These are phyloP conservation scores for Psilocybe azurescens DNA, from an alignment of 768 basidiomycete species.

Conservation along the genomic window DNA sequence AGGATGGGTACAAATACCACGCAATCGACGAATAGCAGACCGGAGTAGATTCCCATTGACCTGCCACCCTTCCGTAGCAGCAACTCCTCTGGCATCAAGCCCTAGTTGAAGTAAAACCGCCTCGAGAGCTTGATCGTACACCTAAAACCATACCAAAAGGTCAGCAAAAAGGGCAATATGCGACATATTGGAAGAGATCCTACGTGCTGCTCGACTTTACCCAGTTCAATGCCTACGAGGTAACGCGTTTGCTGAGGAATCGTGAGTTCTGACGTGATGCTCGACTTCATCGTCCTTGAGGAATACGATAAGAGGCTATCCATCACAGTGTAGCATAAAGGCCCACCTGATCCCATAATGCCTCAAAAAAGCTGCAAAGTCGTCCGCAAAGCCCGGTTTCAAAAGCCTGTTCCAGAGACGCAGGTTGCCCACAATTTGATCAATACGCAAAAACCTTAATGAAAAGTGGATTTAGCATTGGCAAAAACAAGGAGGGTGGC, in stretches of 20 bases:
- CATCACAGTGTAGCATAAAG: neutral
- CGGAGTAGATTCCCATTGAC: conserved; percentile 67
- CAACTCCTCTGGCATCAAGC: conserved; percentile 76
- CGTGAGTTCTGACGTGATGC: conserved; percentile 75
- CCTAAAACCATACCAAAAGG: conserved; percentile 43
- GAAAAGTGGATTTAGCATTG: neutral
- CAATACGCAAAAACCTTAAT: conserved; percentile 76
- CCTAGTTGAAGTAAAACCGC: conserved; percentile 63
- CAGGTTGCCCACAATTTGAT: conserved; percentile 54
- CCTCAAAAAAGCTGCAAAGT: conserved; percentile 72
- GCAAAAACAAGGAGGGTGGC: neutral
- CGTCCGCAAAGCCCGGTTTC: conserved; percentile 56
- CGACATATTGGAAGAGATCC: conserved; percentile 19
- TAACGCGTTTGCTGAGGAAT: conserved; percentile 85
- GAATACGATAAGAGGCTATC: neutral
- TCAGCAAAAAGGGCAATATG: neutral
- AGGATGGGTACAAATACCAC: conserved; percentile 91
- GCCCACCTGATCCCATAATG: conserved; percentile 72
- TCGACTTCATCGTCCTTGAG: conserved; percentile 73
- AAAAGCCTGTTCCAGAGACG: conserved; percentile 71
- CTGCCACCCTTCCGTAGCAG: conserved; percentile 64
- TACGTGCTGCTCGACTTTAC: conserved; percentile 80
- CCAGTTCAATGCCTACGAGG: conserved; percentile 78
- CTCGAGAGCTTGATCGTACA: conserved; percentile 84
- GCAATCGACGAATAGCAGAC: conserved; percentile 66